Conservation (phyloP, 2,329 filamentous ascomycete genomes). For the Tolypocladium sp. region DNA sequence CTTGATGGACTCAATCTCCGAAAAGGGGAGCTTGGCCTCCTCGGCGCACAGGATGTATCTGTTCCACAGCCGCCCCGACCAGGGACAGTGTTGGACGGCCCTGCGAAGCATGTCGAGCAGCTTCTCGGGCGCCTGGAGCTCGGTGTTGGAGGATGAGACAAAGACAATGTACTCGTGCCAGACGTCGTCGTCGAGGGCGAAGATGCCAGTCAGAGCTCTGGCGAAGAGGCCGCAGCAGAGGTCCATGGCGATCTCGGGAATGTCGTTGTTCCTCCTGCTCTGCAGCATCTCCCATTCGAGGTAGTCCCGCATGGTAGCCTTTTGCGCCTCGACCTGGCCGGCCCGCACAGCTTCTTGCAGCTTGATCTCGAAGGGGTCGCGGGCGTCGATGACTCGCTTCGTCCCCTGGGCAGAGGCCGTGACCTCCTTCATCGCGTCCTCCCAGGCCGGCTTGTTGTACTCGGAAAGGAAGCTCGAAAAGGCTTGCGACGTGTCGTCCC, state of each 20-base stretch:
- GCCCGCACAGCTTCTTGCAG: slow-evolving; percentile 49
- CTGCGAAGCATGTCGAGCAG: slow-evolving; percentile 67
- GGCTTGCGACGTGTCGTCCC: slow-evolving; percentile 65
- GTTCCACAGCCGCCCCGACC: slow-evolving; percentile 86
- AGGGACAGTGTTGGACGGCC: slow-evolving; percentile 84
- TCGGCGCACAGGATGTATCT: slow-evolving; percentile 81
- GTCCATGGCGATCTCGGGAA: slow-evolving; percentile 33
- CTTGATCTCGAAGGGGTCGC: slow-evolving; percentile 60
- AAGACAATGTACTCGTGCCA: slow-evolving; percentile 84
- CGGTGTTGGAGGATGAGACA: slow-evolving; percentile 40
- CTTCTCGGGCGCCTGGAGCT: slow-evolving; percentile 25
- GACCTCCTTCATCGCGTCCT: slow-evolving; percentile 61
- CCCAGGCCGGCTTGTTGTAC: slow-evolving; percentile 62
- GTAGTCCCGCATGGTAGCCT: slow-evolving; percentile 53
- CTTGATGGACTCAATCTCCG: slow-evolving; percentile 81
- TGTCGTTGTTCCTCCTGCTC: slow-evolving; percentile 39
- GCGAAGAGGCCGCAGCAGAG: slow-evolving; percentile 64
- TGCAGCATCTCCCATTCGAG: slow-evolving; percentile 74
- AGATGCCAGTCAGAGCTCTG: slow-evolving; percentile 60
- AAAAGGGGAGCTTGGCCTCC: slow-evolving; percentile 64
- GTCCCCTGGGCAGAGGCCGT: slow-evolving; percentile 54
- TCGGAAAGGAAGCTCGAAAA: slow-evolving; percentile 68
- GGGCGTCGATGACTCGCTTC: slow-evolving; percentile 51
- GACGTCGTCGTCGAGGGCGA: slow-evolving; percentile 62
- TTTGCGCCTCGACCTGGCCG: slow-evolving; percentile 46